Percentiles rank a stretch among this genome's conserved stretches.
Evolutionary conservation across 208 protist genomes (phyloP).

Genomic region (Zelonia costaricensis): DNA sequence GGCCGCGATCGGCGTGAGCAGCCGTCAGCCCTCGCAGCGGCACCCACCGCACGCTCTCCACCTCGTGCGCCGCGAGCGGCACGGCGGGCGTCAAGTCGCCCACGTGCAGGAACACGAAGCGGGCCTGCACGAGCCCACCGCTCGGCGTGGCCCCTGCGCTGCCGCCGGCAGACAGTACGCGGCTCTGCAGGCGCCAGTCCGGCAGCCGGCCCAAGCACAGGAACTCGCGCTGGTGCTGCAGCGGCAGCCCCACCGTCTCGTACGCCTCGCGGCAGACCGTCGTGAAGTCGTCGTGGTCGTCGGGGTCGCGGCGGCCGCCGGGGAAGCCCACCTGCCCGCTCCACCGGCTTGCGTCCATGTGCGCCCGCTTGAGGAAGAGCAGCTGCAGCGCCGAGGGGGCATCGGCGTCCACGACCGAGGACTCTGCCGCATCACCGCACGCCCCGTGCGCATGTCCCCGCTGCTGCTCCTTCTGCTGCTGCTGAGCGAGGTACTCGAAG

Average conservation of each 20-base stretch:
- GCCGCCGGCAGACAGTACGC: constrained; percentile 7
- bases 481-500: neutral
- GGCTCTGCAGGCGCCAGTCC: constrained; percentile 46
- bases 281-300: constrained; percentile 60
- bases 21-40: constrained; percentile 40
- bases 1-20: constrained; percentile 26
- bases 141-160: no score
- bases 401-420: constrained; percentile 10
- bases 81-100: constrained; percentile 66
- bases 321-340: constrained; percentile 80
- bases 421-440: neutral
- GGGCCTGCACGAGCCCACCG: constrained; percentile 60
- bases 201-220: constrained; percentile 60
- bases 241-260: constrained; percentile 61
- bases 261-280: constrained; percentile 49
- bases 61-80: constrained; percentile 40
- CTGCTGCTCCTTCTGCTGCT: neutral
- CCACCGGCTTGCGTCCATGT: constrained; percentile 57
- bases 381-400: constrained; percentile 47
- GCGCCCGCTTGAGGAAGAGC: constrained; percentile 67
- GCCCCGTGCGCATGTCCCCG: no score
- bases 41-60: constrained; percentile 69
- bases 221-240: constrained; percentile 47
- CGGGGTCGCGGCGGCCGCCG: constrained; percentile 70
- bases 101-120: constrained; percentile 82